Evolutionary conservation across 352 stramenopile species (phyloP).

Genomic region (Lagenidium giganteum): DNA sequence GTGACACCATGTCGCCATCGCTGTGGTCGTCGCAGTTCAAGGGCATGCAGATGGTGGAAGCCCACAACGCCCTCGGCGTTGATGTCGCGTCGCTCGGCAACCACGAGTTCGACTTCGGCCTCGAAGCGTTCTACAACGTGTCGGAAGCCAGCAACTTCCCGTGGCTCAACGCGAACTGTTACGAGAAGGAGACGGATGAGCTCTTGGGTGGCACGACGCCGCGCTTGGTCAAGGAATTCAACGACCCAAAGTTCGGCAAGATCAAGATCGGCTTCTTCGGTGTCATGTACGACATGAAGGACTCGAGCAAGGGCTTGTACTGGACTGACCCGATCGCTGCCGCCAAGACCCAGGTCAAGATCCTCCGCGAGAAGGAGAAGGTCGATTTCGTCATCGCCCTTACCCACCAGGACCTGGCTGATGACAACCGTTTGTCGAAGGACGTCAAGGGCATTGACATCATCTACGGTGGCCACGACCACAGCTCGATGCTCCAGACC

Average conservation of each 20-base stretch:
- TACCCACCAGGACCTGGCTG: conserved; percentile 61
- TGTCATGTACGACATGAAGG: conserved; percentile 79
- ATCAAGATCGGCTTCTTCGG: conserved; percentile 66
- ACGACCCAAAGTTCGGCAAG: conserved; percentile 26
- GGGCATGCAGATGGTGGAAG: conserved; percentile 74
- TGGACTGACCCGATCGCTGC: conserved; percentile 63
- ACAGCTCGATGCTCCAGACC: conserved; percentile 69
- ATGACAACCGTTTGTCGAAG: conserved; percentile 70
- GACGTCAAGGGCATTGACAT: conserved; percentile 57
- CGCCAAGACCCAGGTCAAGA: conserved; percentile 41
- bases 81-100: conserved; percentile 74
- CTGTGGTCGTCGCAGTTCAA: conserved; percentile 80
- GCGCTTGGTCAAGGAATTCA: conserved; percentile 45
- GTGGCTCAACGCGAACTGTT: conserved; percentile 77
- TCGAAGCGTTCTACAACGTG: conserved; percentile 75
- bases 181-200: conserved; percentile 31
- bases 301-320: conserved; percentile 47
- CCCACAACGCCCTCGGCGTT: conserved; percentile 67
- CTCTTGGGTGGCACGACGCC: conserved; percentile 51
- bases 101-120: conserved; percentile 81
- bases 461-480: conserved; percentile 71
- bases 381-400: conserved; percentile 75
- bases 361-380: conserved; percentile 25
- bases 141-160: conserved; percentile 45
- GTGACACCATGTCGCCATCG: conserved; percentile 78